Conservation (phyloP, 2,329 filamentous ascomycete species). For the Aspergillus melleus region DNA sequence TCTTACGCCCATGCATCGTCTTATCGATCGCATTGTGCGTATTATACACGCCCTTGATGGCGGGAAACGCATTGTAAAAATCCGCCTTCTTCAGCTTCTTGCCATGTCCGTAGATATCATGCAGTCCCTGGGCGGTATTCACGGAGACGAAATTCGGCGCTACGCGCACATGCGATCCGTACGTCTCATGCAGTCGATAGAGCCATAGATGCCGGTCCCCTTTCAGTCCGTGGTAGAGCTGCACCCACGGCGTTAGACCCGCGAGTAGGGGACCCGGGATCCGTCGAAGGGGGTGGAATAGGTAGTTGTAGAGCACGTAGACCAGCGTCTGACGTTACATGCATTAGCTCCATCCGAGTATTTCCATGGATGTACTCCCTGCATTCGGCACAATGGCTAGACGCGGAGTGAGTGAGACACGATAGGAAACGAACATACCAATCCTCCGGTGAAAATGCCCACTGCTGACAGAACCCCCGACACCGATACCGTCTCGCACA, state of each 20-base stretch:
- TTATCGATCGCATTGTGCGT: slow-evolving; percentile 73
- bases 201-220: slow-evolving; percentile 75
- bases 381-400: background rate
- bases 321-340: background rate
- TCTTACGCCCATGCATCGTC: slow-evolving; percentile 67
- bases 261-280: slow-evolving; percentile 35
- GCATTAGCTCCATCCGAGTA: background rate
- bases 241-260: slow-evolving; percentile 49
- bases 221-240: slow-evolving; percentile 72
- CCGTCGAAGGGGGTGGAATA: slow-evolving; percentile 35
- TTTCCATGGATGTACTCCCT: background rate
- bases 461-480: background rate
- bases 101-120: slow-evolving; percentile 44
- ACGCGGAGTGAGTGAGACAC: background rate
- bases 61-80: slow-evolving; percentile 73
- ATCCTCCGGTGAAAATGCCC: background rate
- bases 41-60: slow-evolving; percentile 64
- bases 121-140: slow-evolving; percentile 65
- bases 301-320: slow-evolving; percentile 36
- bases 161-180: slow-evolving; percentile 70
- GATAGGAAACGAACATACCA: background rate
- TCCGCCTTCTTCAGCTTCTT: slow-evolving; percentile 58
- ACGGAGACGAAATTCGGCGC: slow-evolving; percentile 76
- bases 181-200: slow-evolving; percentile 67
- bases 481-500: background rate